Base-by-base conservation (phyloP, 129 eudicot species). In the Silybum marianum region DNA sequence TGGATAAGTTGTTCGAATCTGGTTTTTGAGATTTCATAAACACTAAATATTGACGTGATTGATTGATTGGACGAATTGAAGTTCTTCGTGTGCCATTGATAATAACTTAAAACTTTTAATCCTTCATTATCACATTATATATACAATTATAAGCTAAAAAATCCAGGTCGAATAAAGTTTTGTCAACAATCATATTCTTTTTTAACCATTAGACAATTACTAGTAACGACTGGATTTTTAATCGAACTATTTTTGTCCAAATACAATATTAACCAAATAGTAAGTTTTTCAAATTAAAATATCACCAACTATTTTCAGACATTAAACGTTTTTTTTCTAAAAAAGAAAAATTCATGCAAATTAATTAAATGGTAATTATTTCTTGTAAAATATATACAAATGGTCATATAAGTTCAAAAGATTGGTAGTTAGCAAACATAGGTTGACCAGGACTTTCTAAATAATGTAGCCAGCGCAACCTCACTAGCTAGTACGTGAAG, bases 361-460 rank as follows among this genome's bases (percentile, higher is more conserved):
- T 58, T 58, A n/a, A 58, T 58, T 58, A 18, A n/a, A 18, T 58
- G 66, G 23, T 58, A n/a, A 58, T n/a, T 58, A 6, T 58, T 58
- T 4, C 23, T 58, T 58, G 23, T 58, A 58, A 58, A 58, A 58
- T 58, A 58, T 58, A 58, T 1, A 18, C 66, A 58, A 58, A 58
- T 58, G 10, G 66, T 58, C 66, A n/a, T n/a, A 58, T 58, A 58
- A 58, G 66, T 6, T n/a, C 66, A 58, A 58, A n/a, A 58, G 66
- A 18, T 58, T 58, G 66, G 66, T 58, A 58, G 66, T 58, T 58
- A 58, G 66, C 66, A 58, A 58, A n/a, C 66, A 58, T 58, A n/a
- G 66, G 66, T 58, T 58, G 66, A 58, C 66, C 66, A 58, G 66
- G 66, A 58, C 66, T 58, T 58, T 58, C 23, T 6, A 18, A 54